Conservation (phyloP, 345 rosid genomes). For the Adansonia digitata region DNA sequence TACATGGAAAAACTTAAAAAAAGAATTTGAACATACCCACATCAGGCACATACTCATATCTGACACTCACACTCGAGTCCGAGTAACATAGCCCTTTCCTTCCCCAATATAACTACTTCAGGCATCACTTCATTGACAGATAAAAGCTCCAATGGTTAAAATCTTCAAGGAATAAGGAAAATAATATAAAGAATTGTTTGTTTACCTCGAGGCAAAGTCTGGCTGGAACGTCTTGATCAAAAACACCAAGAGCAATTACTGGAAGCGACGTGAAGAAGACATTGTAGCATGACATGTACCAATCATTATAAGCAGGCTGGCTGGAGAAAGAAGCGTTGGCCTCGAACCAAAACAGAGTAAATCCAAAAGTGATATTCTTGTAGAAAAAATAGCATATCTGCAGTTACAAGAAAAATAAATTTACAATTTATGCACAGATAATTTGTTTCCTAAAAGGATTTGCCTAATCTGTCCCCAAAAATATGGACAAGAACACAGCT, state of each 20-base stretch:
- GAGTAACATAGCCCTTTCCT: too few species aligned
- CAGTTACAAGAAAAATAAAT: conserved; percentile 19
- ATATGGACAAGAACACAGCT: background rate
- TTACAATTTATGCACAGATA: background rate
- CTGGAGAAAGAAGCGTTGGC: conserved; percentile 88
- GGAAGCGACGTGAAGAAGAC: conserved; percentile 98
- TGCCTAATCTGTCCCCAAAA: background rate
- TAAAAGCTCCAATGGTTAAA: background rate
- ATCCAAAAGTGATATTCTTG: conserved; percentile 85
- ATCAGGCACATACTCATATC: too few species aligned
- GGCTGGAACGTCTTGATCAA: conserved; percentile 89
- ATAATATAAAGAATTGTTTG: background rate
- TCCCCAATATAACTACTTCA: background rate
- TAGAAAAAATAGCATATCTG: conserved; percentile 97
- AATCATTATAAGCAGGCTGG: conserved; percentile 85
- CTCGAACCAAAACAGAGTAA: conserved; percentile 91
- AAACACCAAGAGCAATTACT: conserved; percentile 85
- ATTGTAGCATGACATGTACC: conserved; percentile 92
- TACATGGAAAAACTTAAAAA: too few species aligned
- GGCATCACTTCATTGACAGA: background rate
- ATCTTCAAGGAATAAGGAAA: background rate
- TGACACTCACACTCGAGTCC: too few species aligned
- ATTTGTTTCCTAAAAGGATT: background rate
- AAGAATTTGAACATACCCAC: too few species aligned
- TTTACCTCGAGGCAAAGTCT: conserved; percentile 77